Evolutionary conservation across 768 basidiomycete species (phyloP).

Genomic region (Phylloporus arenicola): DNA sequence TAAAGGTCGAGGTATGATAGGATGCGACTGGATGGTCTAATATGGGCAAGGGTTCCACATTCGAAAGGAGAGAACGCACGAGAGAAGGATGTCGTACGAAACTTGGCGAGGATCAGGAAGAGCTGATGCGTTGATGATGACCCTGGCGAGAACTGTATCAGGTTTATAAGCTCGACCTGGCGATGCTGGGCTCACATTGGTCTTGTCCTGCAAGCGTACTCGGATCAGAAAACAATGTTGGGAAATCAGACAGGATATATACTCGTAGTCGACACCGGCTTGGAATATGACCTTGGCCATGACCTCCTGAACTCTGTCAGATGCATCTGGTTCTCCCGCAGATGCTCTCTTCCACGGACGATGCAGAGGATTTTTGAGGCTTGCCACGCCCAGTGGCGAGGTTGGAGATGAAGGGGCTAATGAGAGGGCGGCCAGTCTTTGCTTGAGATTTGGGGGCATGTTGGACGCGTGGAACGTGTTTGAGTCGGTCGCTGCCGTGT

Average conservation of each 20-base stretch:
- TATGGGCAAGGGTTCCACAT: background rate
- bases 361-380: conserved; percentile 39
- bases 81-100: conserved; percentile 70
- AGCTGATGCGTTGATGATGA: conserved; percentile 76
- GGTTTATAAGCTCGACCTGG: background rate
- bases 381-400: conserved; percentile 23
- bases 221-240: conserved; percentile 15
- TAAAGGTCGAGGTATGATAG: conserved; percentile 77
- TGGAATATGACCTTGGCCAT: conserved; percentile 76
- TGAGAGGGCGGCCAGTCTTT: conserved; percentile 60
- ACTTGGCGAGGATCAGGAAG: conserved; percentile 75
- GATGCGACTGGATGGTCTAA: conserved; percentile 49
- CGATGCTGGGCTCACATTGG: conserved; percentile 60
- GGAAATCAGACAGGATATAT: conserved; percentile 26
- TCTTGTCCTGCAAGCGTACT: conserved; percentile 52
- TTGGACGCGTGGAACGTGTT: background rate
- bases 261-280: conserved; percentile 90
- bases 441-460: conserved; percentile 50
- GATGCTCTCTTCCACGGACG: conserved; percentile 48
- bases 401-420: conserved; percentile 48
- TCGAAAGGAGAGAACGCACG: conserved; percentile 42
- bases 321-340: conserved; percentile 24
- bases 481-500: background rate
- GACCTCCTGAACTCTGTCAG: conserved; percentile 54
- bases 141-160: conserved; percentile 44